Base-by-base conservation (phyloP, 495 filamentous ascomycete genomes). In the Evernia prunastri region DNA sequence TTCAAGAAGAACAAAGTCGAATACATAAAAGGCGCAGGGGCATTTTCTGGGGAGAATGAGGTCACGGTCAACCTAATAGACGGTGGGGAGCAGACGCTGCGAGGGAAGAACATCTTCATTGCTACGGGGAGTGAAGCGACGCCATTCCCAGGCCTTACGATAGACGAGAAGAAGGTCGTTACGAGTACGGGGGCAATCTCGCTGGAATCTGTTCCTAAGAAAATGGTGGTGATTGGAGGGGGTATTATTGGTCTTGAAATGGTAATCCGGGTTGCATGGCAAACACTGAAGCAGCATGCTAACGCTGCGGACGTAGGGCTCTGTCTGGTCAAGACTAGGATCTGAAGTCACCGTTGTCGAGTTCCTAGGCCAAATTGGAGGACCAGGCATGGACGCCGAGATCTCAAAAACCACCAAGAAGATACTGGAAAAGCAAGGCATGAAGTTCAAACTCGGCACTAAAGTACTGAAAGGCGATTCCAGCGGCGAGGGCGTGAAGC, bases 201-300 rank as follows among this genome's bases (percentile, higher is more conserved):
- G 27, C 82, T 98, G 53, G 79, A 89, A 67, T 82, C 95, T 81
- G 89, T 97, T 37, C 94, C 94, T 53, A 91, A 97, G 85, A 95
- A 92, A 83, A 89, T 98, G 91, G 80, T 93, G 66, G 94, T 98
- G 67, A 97, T 98, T 70, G 94, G 94, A 68, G 94, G 94, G 75
- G 94, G 94, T 75, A 98, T 98, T 75, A 98, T 98, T 72, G 94
- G 94, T 74, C 85, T 98, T 43, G 94, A 98, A 80, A 97, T 98
- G 94, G 87, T 88, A 75, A 59, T 58, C 59, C 53, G 57, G 43
- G 35, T 23, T 40, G 40, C 27, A 25, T 17, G 36, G 13, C 35
- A 36, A 31, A 20, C 35, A 45, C 23, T 62, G 18, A 39, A 51
- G 53, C 33, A 39, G 59, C 58, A 33, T 63, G 60, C 72, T 77